Evolutionary conservation across 768 basidiomycete species (phyloP).

Genomic region (Phlebiopsis flavidoalba): DNA sequence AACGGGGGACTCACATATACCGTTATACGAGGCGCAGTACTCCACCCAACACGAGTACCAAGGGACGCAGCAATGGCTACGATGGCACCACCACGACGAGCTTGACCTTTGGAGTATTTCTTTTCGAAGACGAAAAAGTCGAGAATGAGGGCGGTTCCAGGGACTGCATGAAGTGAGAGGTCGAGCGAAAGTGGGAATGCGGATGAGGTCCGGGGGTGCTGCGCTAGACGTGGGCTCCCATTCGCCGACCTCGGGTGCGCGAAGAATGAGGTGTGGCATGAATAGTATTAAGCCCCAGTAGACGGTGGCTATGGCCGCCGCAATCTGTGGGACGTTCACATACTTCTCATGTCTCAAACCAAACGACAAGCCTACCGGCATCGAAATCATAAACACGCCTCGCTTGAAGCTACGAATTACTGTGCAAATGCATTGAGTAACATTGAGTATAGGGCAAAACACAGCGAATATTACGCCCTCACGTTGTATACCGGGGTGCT

Average conservation of each 20-base stretch:
- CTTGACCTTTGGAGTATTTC: slow-evolving; percentile 39
- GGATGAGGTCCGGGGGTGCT: slow-evolving; percentile 20
- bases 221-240: slow-evolving; percentile 26
- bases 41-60: slow-evolving; percentile 68
- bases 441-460: too few species aligned
- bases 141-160: slow-evolving; percentile 48
- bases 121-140: slow-evolving; percentile 68
- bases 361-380: slow-evolving; percentile 47
- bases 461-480: slow-evolving; percentile 10
- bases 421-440: slow-evolving; percentile 15
- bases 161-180: slow-evolving; percentile 57
- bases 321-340: slow-evolving; percentile 26
- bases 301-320: slow-evolving; percentile 46
- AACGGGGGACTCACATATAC: slow-evolving; percentile 42
- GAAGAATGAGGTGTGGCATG: slow-evolving; percentile 54
- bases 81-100: slow-evolving; percentile 27
- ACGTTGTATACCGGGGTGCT: slow-evolving; percentile 32
- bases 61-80: slow-evolving; percentile 28
- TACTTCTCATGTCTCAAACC: not conserved
- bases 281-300: slow-evolving; percentile 65
- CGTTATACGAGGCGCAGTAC: slow-evolving; percentile 57
- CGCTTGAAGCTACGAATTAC: slow-evolving; percentile 46
- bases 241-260: slow-evolving; percentile 14
- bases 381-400: slow-evolving; percentile 51
- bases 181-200: slow-evolving; percentile 42